A percentile compares a stretch with the other conserved stretches of the same genome.
Conservation (phyloP, 176 grass and related monocot species). For the Aegilops speltoides region DNA sequence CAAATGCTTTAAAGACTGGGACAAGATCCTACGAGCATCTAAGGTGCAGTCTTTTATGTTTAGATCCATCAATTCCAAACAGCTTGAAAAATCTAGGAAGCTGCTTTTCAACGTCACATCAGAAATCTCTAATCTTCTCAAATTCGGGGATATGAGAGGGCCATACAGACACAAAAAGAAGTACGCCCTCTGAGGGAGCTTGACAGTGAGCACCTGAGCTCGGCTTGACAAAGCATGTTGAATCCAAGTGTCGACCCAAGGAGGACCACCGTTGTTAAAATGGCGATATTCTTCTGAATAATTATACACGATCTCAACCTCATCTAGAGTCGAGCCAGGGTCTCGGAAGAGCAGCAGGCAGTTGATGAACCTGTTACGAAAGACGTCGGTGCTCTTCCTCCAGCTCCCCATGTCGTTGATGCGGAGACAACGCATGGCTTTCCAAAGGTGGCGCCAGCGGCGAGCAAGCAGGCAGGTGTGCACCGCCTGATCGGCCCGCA, state of each 20-base stretch:
- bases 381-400: neutral
- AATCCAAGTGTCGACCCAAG: neutral
- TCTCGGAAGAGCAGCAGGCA: neutral
- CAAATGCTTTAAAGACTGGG: neutral
- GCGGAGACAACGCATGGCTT: too few relatives aligned
- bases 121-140: neutral
- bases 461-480: too few relatives aligned
- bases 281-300: too few relatives aligned
- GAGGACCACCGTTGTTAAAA: neutral
- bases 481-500: too few relatives aligned
- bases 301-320: neutral
- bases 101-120: neutral
- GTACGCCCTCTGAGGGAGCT: neutral
- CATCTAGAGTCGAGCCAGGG: neutral
- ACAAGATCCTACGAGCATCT: neutral
- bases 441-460: too few relatives aligned
- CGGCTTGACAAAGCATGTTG: neutral
- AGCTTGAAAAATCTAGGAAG: neutral
- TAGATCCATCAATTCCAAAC: neutral
- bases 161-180: neutral
- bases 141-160: neutral
- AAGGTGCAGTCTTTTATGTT: neutral
- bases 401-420: too few relatives aligned
- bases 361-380: neutral
- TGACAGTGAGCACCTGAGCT: neutral